Conservation (phyloP, 192 early-diverging fungal species). For the Podochytrium sp. region DNA sequence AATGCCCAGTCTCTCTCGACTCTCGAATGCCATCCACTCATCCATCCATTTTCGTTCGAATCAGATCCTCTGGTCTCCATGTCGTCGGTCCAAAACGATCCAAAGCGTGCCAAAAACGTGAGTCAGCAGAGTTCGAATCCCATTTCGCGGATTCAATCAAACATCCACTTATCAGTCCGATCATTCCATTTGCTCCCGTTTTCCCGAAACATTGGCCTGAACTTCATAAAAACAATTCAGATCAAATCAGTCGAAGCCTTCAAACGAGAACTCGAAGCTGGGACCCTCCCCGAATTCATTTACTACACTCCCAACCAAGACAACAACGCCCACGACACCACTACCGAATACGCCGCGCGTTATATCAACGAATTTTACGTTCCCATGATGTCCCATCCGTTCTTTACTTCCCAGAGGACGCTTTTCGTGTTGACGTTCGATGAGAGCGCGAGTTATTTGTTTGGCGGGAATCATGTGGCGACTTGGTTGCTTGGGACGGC, state of each 20-base stretch:
- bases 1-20: not conserved
- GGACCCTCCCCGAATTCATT: constrained; percentile 55
- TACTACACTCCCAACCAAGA: constrained; percentile 68
- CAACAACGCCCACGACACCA: constrained; percentile 64
- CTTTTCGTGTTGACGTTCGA: constrained; percentile 49
- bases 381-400: constrained; percentile 46
- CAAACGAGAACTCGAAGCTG: constrained; percentile 27
- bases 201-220: not conserved
- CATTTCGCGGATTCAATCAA: no score
- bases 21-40: not conserved
- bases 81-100: not conserved
- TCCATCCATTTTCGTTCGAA: not conserved
- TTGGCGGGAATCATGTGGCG: constrained; percentile 30
- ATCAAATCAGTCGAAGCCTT: constrained; percentile 8
- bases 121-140: no score
- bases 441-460: constrained; percentile 25
- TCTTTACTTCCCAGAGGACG: constrained; percentile 41
- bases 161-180: no score
- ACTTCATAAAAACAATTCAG: not conserved
- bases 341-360: constrained; percentile 48
- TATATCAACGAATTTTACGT: constrained; percentile 59
- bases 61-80: not conserved
- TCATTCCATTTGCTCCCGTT: not conserved
- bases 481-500: constrained; percentile 27
- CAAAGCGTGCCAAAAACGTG: not conserved